Conservation (phyloP, 495 filamentous ascomycete species). For the Annulohypoxylon stygium region DNA sequence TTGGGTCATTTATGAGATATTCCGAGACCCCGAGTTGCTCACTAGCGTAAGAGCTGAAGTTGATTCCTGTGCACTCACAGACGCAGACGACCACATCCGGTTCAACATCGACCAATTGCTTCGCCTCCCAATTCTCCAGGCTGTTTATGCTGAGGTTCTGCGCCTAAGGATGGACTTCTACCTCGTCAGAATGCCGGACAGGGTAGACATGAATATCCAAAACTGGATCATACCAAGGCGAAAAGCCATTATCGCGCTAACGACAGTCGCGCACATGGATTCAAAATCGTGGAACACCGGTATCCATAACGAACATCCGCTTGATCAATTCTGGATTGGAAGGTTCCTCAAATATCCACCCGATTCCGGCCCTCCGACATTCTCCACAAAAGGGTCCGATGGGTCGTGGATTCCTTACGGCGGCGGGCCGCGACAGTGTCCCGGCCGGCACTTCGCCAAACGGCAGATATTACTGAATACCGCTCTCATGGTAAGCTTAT, state of each 20-base stretch:
- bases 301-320: constrained; percentile 44
- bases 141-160: constrained; percentile 52
- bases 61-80: constrained; percentile 32
- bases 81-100: constrained; percentile 34
- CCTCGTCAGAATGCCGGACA: constrained; percentile 42
- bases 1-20: constrained; percentile 45
- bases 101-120: constrained; percentile 45
- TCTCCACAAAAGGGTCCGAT: constrained; percentile 50
- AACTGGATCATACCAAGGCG: constrained; percentile 44
- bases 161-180: constrained; percentile 51
- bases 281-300: constrained; percentile 46
- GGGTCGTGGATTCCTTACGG: constrained; percentile 56
- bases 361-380: constrained; percentile 24
- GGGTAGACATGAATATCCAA: constrained; percentile 46
- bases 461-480: constrained; percentile 48
- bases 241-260: constrained; percentile 37
- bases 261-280: constrained; percentile 52
- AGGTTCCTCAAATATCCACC: constrained; percentile 47
- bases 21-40: constrained; percentile 43
- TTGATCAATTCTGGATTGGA: constrained; percentile 49
- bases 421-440: constrained; percentile 50
- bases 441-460: constrained; percentile 54
- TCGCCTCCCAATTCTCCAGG: constrained; percentile 48
- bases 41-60: constrained; percentile 37
- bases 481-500: constrained; percentile 47